Percentiles rank a stretch among this genome's conserved stretches.
Conservation (phyloP, 129 eudicot genomes). For the Chrysanthemum lavandulifolium region DNA sequence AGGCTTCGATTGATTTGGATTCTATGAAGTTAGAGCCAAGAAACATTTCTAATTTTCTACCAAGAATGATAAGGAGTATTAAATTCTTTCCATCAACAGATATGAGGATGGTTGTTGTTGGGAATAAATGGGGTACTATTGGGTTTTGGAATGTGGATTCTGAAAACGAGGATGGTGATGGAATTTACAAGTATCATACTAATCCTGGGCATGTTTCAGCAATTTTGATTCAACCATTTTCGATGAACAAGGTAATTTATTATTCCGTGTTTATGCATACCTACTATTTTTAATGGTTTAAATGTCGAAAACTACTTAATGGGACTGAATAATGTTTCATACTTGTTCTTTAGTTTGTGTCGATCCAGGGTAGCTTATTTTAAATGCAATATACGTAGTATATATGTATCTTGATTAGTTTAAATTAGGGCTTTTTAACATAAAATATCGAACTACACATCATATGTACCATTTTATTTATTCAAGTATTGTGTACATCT, state of each 20-base stretch:
- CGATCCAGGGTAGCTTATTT: too few relatives aligned
- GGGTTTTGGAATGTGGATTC: constrained; percentile 80
- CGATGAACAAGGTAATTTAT: constrained; percentile 6
- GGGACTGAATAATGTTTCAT: too few relatives aligned
- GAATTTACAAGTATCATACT: constrained; percentile 58
- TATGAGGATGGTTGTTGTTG: constrained; percentile 65
- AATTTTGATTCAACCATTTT: constrained; percentile 55
- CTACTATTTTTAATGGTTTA: too few relatives aligned
- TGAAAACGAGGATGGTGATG: constrained; percentile 47
- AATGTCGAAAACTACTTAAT: too few relatives aligned
- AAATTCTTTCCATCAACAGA: constrained; percentile 63
- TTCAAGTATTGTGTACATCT: too few relatives aligned
- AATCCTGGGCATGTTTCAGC: constrained; percentile 68
- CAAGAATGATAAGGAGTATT: constrained; percentile 52
- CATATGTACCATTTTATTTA: too few relatives aligned
- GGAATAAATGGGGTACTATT: constrained; percentile 63
- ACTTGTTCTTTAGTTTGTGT: too few relatives aligned
- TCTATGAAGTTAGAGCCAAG: constrained; percentile 51
- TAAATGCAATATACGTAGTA: too few relatives aligned
- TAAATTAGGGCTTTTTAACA: too few relatives aligned
- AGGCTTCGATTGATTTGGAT: constrained; percentile 52
- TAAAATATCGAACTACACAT: too few relatives aligned
- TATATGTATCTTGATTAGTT: too few relatives aligned
- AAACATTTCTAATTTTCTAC: constrained; percentile 60
- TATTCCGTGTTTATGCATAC: too few relatives aligned